Conservation (phyloP, 2,329 filamentous ascomycete genomes). For the Teratosphaeria epicoccoides region DNA sequence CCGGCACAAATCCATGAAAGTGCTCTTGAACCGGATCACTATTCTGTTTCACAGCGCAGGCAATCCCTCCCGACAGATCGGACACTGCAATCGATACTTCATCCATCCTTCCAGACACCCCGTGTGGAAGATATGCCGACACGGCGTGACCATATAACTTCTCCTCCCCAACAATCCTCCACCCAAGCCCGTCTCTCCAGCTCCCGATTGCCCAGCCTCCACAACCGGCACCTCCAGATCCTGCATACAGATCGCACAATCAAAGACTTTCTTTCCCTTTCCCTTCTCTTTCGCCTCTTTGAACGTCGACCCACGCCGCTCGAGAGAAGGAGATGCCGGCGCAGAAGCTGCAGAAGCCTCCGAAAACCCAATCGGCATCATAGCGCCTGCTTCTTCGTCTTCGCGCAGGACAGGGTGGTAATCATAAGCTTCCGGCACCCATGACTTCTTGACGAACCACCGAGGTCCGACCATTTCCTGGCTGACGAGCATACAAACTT, state of each 20-base stretch:
- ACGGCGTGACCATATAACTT: constrained; percentile 94
- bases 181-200: constrained; percentile 31
- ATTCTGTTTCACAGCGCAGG: constrained; percentile 57
- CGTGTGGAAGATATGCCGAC: constrained; percentile 90
- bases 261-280: constrained; percentile 55
- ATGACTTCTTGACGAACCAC: constrained; percentile 66
- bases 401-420: constrained; percentile 85
- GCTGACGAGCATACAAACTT: constrained; percentile 64
- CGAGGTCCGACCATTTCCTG: constrained; percentile 81
- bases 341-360: constrained; percentile 20
- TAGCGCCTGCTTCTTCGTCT: constrained; percentile 63
- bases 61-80: constrained; percentile 82
- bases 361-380: constrained; percentile 59
- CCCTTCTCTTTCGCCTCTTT: constrained; percentile 33
- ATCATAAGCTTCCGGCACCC: constrained; percentile 69
- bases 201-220: constrained; percentile 31
- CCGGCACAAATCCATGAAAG: background rate
- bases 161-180: constrained; percentile 64
- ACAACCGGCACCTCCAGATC: constrained; percentile 80
- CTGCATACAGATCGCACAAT: constrained; percentile 93
- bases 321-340: constrained; percentile 15
- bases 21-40: background rate
- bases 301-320: constrained; percentile 19
- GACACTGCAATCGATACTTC: constrained; percentile 83
- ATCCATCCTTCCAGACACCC: constrained; percentile 92